Conservation (phyloP, 768 basidiomycete species). For the Hericium alpestre region DNA sequence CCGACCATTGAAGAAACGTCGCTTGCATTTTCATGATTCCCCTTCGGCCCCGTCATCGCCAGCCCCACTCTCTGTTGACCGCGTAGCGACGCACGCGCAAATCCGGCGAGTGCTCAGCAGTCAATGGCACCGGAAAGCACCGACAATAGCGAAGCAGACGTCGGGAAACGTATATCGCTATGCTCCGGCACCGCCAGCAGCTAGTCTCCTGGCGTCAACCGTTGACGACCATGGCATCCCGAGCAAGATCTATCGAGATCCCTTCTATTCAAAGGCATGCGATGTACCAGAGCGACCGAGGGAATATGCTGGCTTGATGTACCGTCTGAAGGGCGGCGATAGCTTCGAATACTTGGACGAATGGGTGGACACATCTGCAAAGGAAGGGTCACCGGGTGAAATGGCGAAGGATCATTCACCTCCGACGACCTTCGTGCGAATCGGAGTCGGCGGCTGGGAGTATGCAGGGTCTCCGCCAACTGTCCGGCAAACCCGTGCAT, state of each 20-base stretch:
- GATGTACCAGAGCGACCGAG: slow-evolving; percentile 63
- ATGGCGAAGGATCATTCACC: slow-evolving; percentile 5
- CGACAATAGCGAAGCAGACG: slow-evolving; percentile 9
- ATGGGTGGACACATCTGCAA: slow-evolving; percentile 30
- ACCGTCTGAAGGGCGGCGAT: slow-evolving; percentile 54
- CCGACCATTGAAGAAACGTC: too few species aligned
- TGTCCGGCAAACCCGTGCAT: slow-evolving; percentile 38
- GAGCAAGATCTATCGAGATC: slow-evolving; percentile 57
- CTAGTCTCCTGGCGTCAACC: slow-evolving; percentile 33
- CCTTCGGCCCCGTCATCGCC: neutral
- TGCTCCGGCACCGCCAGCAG: slow-evolving; percentile 37
- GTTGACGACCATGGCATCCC: slow-evolving; percentile 40
- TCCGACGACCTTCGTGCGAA: slow-evolving; percentile 13
- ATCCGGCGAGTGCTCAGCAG: slow-evolving; percentile 1
- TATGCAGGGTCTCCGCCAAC: slow-evolving; percentile 65
- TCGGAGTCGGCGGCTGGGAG: slow-evolving; percentile 62
- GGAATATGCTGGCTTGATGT: slow-evolving; percentile 76
- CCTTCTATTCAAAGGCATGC: slow-evolving; percentile 62
- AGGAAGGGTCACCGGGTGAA: neutral
- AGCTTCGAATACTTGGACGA: slow-evolving; percentile 48
- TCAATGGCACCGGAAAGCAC: slow-evolving; percentile 5
- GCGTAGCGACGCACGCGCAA: too few species aligned
- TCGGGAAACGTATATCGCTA: slow-evolving; percentile 37
- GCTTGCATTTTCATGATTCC: too few species aligned
- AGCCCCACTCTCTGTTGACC: neutral